phyloP scores from a whole-genome alignment of 2,329 filamentous ascomycete species.

The Fusarium xylarioides region DNA sequence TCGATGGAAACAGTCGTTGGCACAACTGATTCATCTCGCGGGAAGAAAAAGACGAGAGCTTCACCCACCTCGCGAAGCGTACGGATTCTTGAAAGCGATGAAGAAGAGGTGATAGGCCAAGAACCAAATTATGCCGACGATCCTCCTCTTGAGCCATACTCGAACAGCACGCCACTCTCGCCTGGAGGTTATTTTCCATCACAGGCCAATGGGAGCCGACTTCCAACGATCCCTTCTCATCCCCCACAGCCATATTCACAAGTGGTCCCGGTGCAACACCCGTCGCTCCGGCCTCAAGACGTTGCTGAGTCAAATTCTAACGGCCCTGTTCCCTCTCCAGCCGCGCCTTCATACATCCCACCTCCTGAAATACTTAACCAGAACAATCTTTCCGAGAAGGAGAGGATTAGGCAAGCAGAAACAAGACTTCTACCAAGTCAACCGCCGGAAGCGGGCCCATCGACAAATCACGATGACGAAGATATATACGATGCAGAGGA shows the following conservation, averaged over 20 bases:
- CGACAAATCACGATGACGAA: constrained; percentile 51
- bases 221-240: constrained; percentile 43
- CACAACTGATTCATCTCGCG: constrained; percentile 75
- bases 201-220: constrained; percentile 49
- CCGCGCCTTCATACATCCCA: constrained; percentile 60
- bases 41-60: constrained; percentile 39
- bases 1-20: constrained; percentile 89
- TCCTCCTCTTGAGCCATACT: constrained; percentile 30
- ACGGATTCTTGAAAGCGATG: constrained; percentile 45
- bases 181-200: constrained; percentile 41
- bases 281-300: constrained; percentile 18
- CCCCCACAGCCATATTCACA: constrained; percentile 49
- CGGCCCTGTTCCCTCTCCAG: constrained; percentile 25
- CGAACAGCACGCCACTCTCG: constrained; percentile 27
- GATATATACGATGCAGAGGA: constrained; percentile 60
- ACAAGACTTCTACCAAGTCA: constrained; percentile 82
- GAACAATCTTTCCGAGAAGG: constrained; percentile 79
- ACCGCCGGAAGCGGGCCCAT: constrained; percentile 56
- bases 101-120: constrained; percentile 41
- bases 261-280: constrained; percentile 21
- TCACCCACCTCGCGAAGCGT: constrained; percentile 43
- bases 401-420: constrained; percentile 80
- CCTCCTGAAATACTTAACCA: constrained; percentile 69
- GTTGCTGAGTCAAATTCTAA: constrained; percentile 19
- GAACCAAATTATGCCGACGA: constrained; percentile 39